Conservation (phyloP, 345 rosid species). For the Corymbia maculata region DNA sequence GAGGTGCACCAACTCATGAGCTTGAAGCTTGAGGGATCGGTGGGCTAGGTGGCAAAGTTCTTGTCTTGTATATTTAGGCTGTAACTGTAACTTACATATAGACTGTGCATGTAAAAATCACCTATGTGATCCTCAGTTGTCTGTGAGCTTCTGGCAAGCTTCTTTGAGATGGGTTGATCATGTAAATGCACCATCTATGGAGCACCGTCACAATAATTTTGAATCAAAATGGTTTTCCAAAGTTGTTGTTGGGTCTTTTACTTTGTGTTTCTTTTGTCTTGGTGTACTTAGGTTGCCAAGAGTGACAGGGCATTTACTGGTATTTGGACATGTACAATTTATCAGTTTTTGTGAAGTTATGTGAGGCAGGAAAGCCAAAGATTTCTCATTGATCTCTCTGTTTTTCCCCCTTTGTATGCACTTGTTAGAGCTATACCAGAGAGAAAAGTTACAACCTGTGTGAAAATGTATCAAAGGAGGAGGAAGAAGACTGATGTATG, state of each 20-base stretch:
- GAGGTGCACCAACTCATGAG: conserved; percentile 94
- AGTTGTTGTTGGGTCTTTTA: neutral
- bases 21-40: conserved; percentile 91
- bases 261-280: neutral
- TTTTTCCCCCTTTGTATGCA: neutral
- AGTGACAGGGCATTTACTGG: neutral
- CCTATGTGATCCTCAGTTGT: neutral
- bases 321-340: neutral
- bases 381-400: neutral
- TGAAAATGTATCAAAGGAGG: neutral
- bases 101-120: neutral
- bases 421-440: neutral
- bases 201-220: neutral
- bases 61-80: neutral
- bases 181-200: neutral
- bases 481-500: neutral
- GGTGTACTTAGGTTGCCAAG: neutral
- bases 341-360: neutral
- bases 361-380: neutral
- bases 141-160: neutral
- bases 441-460: neutral
- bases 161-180: neutral
- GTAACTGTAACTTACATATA: neutral
- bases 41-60: conserved; percentile 38
- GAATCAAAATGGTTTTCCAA: neutral